A percentile compares a stretch with the other conserved stretches of the same genome.
These are phyloP conservation scores for Pleurotus tuber-regium DNA, from an alignment of 768 basidiomycete genomes.

Conservation along the genomic window DNA sequence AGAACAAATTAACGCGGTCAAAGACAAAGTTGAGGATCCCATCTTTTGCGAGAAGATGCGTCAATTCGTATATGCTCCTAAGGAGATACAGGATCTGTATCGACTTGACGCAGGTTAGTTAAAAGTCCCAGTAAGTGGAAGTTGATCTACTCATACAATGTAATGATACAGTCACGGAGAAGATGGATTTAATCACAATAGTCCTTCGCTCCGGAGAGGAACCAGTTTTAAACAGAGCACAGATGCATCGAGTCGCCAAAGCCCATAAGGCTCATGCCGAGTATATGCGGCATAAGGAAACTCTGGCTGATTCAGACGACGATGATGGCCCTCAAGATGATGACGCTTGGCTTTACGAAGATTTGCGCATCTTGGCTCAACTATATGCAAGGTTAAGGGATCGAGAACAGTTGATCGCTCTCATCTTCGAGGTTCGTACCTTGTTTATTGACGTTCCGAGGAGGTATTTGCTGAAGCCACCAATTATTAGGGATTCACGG, in stretches of 20 bases:
- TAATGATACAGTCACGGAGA: slow-evolving; percentile 66
- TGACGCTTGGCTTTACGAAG: slow-evolving; percentile 96
- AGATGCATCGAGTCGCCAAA: slow-evolving; percentile 77
- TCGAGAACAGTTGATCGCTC: slow-evolving; percentile 85
- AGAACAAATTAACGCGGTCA: slow-evolving; percentile 85
- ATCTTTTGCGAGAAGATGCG: slow-evolving; percentile 86
- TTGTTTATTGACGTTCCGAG: no score
- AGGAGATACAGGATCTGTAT: slow-evolving; percentile 83
- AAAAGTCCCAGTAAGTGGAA: no score
- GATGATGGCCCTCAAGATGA: slow-evolving; percentile 93
- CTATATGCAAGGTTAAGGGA: slow-evolving; percentile 81
- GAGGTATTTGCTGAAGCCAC: no score
- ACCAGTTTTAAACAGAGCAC: slow-evolving; percentile 71
- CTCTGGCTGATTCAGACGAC: slow-evolving; percentile 80
- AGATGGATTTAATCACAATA: slow-evolving; percentile 72
- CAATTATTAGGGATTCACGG: slow-evolving; percentile 88
- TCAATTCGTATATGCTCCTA: slow-evolving; percentile 81
- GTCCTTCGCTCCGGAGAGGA: slow-evolving; percentile 78
- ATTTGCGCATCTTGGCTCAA: slow-evolving; percentile 76
- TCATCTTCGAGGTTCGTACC: slow-evolving; percentile 87
- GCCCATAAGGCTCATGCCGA: slow-evolving; percentile 74
- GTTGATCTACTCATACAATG: no score
- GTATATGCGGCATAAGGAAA: slow-evolving; percentile 64
- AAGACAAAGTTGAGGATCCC: slow-evolving; percentile 86
- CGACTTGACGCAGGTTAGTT: slow-evolving; percentile 77